Conservation (phyloP, 202 grass and related monocot species). For the Alloteropsis angusta region DNA sequence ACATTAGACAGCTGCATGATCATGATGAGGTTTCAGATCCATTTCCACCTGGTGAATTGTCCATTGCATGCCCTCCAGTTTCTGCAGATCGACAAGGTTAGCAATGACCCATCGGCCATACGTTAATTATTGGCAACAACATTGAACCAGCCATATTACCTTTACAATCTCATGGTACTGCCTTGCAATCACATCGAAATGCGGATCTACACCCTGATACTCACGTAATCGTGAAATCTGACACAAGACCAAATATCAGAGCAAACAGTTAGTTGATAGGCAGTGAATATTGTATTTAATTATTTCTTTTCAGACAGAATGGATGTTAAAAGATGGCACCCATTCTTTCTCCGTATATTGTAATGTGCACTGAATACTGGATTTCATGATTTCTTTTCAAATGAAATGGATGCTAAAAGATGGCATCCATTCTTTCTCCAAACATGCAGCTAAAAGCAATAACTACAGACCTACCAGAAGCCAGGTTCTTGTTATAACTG, state of each 20-base stretch:
- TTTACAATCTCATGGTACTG: constrained; percentile 94
- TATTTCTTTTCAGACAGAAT: neutral
- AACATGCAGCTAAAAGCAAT: constrained; percentile 1
- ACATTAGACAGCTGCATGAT: neutral
- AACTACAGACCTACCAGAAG: neutral
- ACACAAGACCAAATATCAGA: constrained; percentile 24
- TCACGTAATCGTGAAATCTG: constrained; percentile 88
- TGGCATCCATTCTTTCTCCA: neutral
- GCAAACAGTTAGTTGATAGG: neutral
- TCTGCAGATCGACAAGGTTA: constrained; percentile 39
- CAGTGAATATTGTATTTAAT: neutral
- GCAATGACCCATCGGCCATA: neutral
- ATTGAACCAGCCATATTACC: constrained; percentile 27
- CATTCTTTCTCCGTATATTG: neutral
- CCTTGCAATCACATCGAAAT: constrained; percentile 92
- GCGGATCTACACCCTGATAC: constrained; percentile 95
- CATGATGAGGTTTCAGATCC: constrained; percentile 66
- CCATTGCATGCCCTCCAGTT: constrained; percentile 97
- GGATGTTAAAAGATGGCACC: neutral
- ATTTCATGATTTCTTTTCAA: neutral
- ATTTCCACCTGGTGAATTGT: constrained; percentile 98
- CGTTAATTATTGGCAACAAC: neutral
- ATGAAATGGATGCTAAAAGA: neutral
- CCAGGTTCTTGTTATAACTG: neutral
- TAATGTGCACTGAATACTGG: neutral